Evolutionary conservation across 1,284 basidiomycete species (phyloP).

Genomic region (Ganoderma multipileum): DNA sequence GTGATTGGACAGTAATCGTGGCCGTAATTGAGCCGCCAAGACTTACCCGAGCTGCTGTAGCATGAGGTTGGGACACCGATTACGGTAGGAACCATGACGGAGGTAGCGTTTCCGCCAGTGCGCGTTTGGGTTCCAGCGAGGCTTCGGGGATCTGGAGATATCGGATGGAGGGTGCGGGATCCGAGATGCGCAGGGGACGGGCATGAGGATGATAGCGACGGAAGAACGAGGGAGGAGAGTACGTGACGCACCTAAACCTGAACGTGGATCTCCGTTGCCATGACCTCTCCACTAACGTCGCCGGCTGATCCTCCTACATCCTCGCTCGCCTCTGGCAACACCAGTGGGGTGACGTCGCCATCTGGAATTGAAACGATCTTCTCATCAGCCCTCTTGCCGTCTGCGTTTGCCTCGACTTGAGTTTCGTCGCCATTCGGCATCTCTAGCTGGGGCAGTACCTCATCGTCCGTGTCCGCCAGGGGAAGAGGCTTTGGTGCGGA

Average conservation of each 20-base stretch:
- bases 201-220: not conserved
- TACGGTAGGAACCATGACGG: too few species aligned
- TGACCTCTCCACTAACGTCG: not conserved
- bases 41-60: too few species aligned
- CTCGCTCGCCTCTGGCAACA: conserved; percentile 10
- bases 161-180: not conserved
- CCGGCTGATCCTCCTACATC: not conserved
- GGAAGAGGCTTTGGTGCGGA: not conserved
- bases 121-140: not conserved
- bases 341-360: conserved; percentile 18
- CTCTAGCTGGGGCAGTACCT: not conserved
- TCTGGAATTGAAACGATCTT: conserved; percentile 1
- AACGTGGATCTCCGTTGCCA: not conserved
- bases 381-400: not conserved
- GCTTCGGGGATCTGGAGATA: not conserved
- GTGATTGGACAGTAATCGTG: too few species aligned
- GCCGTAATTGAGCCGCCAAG: too few species aligned
- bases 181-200: not conserved
- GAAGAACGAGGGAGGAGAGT: too few species aligned
- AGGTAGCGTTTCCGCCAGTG: too few species aligned
- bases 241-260: conserved; percentile 3
- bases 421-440: not conserved
- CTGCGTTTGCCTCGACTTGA: not conserved
- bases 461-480: not conserved
- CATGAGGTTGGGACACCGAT: too few species aligned